These are phyloP conservation scores for Stylosanthes scabra DNA, from an alignment of 331 rosid genomes.

Conservation along the genomic window DNA sequence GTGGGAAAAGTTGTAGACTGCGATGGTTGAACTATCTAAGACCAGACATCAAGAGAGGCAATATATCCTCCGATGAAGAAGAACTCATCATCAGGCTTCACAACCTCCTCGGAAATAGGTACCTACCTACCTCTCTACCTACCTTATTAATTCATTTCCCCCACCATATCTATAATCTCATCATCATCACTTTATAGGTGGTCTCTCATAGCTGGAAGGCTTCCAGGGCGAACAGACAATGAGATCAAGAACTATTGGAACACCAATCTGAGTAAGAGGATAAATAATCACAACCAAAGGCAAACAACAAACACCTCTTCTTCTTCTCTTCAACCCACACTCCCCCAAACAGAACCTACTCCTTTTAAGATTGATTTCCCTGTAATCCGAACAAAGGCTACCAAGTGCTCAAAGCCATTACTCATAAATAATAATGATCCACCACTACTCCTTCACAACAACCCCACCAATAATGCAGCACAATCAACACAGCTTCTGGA, in stretches of 20 bases:
- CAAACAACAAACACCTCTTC: neutral
- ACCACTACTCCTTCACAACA: neutral
- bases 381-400: conserved; percentile 47
- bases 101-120: conserved; percentile 70
- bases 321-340: too few relatives aligned
- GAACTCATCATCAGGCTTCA: conserved; percentile 69
- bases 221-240: conserved; percentile 83
- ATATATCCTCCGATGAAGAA: conserved; percentile 61
- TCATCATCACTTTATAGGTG: conserved; percentile 38
- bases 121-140: neutral
- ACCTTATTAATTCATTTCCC: too few relatives aligned
- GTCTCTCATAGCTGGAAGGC: conserved; percentile 70
- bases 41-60: conserved; percentile 67
- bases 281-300: conserved; percentile 7
- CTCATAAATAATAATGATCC: neutral
- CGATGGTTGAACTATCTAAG: conserved; percentile 68
- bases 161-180: neutral
- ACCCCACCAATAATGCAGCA: too few relatives aligned
- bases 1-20: conserved; percentile 72
- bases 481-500: too few relatives aligned
- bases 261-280: conserved; percentile 51
- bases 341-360: too few relatives aligned
- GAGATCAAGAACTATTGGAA: conserved; percentile 75
- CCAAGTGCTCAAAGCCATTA: conserved; percentile 44
- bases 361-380: neutral